Base-by-base conservation (phyloP, 2,329 filamentous ascomycete genomes). In the Fusarium equiseti region DNA sequence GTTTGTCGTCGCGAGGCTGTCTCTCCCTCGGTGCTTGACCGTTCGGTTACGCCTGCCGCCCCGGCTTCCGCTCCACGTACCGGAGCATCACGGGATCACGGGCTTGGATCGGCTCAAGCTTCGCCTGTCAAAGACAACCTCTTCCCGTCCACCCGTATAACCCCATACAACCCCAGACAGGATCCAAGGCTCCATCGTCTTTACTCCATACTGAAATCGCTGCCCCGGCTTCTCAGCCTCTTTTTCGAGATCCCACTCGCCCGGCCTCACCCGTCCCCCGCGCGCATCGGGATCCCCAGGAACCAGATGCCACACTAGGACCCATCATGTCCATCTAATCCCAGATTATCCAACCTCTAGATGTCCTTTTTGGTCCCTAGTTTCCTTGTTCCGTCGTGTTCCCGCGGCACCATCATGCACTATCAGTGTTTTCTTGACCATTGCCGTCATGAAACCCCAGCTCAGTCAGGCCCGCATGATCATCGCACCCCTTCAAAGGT, bases 61-160 rank as follows among this genome's bases (percentile, higher is more conserved):
- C 71, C 64, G 68, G 71, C 68, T 50, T 57, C 64, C 68, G 67
- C 73, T 74, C 73, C 74, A 74, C 71, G 66, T 66, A 63, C 72
- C 74, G 74, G 74, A 75, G 74, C 61, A 76, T 76, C 74, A 76
- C 74, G 74, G 74, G 72, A 73, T 76, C 72, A 72, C 70, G 70
- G 73, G 68, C 53, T 75, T 75, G 70, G 63, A 56, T 69, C 72
- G 73, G 72, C 72, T 75, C 62, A 66, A 68, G 70, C 71, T 59
- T 73, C 63, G 51, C 67, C 65, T 70, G 59, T 61, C 56, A 71
- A 62, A 42, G 32, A 42, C 24, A 40, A 58, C 55, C 50, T 69
- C 67, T 40, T 52, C 42, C 67, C 53, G 53, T 63, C 57, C 29
- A 64, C 55, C 63, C 63, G 63, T 66, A 53, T 48, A 63, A 71